Evolutionary conservation across 805 yeast species (phyloP), one percentile per base, ranked within the genome.

Genomic region (Kurtzmaniella fragi): DNA sequence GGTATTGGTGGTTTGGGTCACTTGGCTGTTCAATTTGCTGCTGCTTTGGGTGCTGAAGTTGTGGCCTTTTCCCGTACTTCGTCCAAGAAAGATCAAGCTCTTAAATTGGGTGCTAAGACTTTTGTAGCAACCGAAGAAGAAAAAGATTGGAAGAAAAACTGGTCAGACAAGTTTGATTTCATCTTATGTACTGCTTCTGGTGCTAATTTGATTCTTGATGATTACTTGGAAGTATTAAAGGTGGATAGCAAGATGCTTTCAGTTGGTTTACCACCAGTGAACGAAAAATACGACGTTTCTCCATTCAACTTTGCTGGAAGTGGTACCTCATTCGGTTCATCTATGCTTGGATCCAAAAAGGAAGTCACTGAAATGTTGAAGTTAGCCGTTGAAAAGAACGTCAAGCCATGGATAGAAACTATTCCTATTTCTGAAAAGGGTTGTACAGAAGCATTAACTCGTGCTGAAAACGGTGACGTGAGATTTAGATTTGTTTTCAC

Each of bases 291-390:
- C 40, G 54, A 61, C 27, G 70, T 77, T 32, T 58, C 68, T 34
- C 82, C 84, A 39, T 64, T 68, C 54, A 59, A 75, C 20, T 77
- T 79, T 61, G 61, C 80, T 47, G 47, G 57, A 15, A 64, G 61
- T 43, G 83, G 79, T 39, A 59, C 73, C 37, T 62, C 71, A 32
- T 62, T 78, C 43, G 83, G 81, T 38, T 69, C 82, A 8, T 79
- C 88, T 10, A 67, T 69, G 42, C 64, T 75, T 57, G 93, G 80
- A 33, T 72, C 82, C 34, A 78, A 79, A 56, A 59, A 58, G 36
- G 90, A 84, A 62, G 82, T 83, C 49, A 55, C 68, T 34, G 83
- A 80, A 47, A 74, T 85, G 79, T 69, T 85, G 49, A 65, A 78
- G 33, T 55, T 84, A 45, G 84, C 89, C 15, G 77, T 75, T 15